Base-by-base conservation (phyloP, 805 yeast genomes). In the Pichia ethanolica region DNA sequence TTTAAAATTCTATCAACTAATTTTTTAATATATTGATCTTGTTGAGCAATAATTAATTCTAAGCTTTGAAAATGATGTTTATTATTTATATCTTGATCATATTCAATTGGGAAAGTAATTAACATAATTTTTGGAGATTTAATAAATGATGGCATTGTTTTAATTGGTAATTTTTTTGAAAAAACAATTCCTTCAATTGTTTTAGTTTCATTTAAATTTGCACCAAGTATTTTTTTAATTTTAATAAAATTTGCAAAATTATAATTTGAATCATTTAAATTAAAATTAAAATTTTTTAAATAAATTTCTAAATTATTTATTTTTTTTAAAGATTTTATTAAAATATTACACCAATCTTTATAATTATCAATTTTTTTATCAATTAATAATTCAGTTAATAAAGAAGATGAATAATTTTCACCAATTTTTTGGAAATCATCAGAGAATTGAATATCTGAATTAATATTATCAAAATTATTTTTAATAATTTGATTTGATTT, bases 231-330 rank as follows among this genome's bases (percentile, higher is more conserved):
- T 51, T 89, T 75, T 61, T 93, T 95, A 42, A 93, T 74, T 60
- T 95, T 93, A 40, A 93, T 79, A 64, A 87, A 91, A 56, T 85
- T 90, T n/a, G 91, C 75, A 44, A 90, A 82, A 62, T 93, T 97
- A 52, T 89, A 74, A 4, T 83, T 82, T 53, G 85, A 91, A 5
- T 88, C 85, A 37, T 30, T 41, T 26, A 77, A 73, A 34, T 72
- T 69, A 3, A 79, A 71, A 55, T 81, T 83, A 10, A 11, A 5
- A 32, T 78, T 73, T 36, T 72, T 70, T 3, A 81, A 71, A 54
- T 80, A 82, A 9, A 82, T 72, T 45, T 81, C 82, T 5, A 90
- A 72, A 14, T 69, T 67, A 38, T 83, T 80, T 3, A 87, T 76
- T 36, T 74, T 71, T 30, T 74, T 68, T 12, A 89, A 63, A 7